These are phyloP conservation scores for Sporisorium scitamineum DNA, from an alignment of 1,284 basidiomycete species.

Conservation along the genomic window DNA sequence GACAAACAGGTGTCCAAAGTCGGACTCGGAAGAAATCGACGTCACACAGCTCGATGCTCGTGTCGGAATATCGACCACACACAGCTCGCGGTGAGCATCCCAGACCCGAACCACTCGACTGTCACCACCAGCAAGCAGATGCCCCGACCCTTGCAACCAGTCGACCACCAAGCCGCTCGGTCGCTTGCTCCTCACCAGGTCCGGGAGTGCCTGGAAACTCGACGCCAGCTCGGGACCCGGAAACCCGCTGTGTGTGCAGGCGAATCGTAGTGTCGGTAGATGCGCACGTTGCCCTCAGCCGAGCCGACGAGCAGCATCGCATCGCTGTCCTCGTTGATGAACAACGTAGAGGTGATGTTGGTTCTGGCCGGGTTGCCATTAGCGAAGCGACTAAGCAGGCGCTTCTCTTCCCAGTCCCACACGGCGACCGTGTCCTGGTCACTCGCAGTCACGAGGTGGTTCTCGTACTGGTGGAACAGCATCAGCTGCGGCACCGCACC, in stretches of 20 bases:
- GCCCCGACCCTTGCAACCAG: slow-evolving; percentile 92
- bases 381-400: slow-evolving; percentile 83
- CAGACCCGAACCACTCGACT: slow-evolving; percentile 88
- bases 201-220: slow-evolving; percentile 89
- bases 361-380: slow-evolving; percentile 88
- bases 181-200: slow-evolving; percentile 78
- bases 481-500: slow-evolving; percentile 72
- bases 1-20: slow-evolving; percentile 83
- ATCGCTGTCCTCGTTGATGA: slow-evolving; percentile 95
- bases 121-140: slow-evolving; percentile 89
- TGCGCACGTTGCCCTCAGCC: slow-evolving; percentile 91
- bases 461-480: slow-evolving; percentile 90
- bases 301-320: slow-evolving; percentile 85
- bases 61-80: slow-evolving; percentile 85
- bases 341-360: slow-evolving; percentile 87
- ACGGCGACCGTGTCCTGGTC: slow-evolving; percentile 90
- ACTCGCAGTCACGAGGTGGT: slow-evolving; percentile 86
- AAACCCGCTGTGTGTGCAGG: slow-evolving; percentile 35
- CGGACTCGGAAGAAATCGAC: slow-evolving; percentile 82
- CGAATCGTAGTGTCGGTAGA: slow-evolving; percentile 85
- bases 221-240: slow-evolving; percentile 83
- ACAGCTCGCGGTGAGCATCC: slow-evolving; percentile 93
- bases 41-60: slow-evolving; percentile 91
- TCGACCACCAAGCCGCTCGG: slow-evolving; percentile 88
- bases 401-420: slow-evolving; percentile 91